Evolutionary conservation across 306 rosid species (phyloP).

Genomic region (Gynostemma pentaphyllum): DNA sequence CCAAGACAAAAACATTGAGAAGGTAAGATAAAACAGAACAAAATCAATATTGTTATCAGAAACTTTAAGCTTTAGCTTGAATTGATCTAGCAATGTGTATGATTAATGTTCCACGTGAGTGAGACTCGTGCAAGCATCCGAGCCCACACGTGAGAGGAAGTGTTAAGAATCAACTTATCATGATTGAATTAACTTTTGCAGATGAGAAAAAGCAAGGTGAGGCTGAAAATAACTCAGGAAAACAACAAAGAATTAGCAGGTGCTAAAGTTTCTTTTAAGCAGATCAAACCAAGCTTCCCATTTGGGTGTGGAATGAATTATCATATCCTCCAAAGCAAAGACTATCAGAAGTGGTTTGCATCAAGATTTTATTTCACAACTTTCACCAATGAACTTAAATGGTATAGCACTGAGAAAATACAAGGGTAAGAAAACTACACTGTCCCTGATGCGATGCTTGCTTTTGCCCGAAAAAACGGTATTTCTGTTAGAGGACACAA

Average conservation of each 20-base stretch:
- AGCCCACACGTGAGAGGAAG: no score
- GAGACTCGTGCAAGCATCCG: conserved; percentile 32
- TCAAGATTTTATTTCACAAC: conserved; percentile 51
- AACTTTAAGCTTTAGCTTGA: no score
- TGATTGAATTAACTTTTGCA: no score
- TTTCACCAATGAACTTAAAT: conserved; percentile 68
- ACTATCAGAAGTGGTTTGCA: conserved; percentile 54
- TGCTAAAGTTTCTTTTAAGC: conserved; percentile 23
- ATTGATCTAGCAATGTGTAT: no score
- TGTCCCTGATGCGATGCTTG: conserved; percentile 40
- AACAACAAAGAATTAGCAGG: no score
- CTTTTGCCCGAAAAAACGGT: conserved; percentile 28
- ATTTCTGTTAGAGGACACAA: conserved; percentile 62
- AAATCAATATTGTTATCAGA: no score
- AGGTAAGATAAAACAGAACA: conserved; percentile 14
- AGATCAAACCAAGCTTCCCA: conserved; percentile 27
- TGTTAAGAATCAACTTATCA: no score
- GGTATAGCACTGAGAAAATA: conserved; percentile 40
- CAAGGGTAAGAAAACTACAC: conserved; percentile 39
- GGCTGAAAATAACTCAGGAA: no score
- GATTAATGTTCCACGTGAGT: no score
- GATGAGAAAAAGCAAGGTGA: no score
- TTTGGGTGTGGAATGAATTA: conserved; percentile 47
- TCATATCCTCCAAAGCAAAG: conserved; percentile 34
- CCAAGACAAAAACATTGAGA: conserved; percentile 32